A percentile compares a stretch with the other conserved stretches of the same genome.
Evolutionary conservation across 2,329 filamentous ascomycete genomes (phyloP).

Genomic region (Aphanocladium album): DNA sequence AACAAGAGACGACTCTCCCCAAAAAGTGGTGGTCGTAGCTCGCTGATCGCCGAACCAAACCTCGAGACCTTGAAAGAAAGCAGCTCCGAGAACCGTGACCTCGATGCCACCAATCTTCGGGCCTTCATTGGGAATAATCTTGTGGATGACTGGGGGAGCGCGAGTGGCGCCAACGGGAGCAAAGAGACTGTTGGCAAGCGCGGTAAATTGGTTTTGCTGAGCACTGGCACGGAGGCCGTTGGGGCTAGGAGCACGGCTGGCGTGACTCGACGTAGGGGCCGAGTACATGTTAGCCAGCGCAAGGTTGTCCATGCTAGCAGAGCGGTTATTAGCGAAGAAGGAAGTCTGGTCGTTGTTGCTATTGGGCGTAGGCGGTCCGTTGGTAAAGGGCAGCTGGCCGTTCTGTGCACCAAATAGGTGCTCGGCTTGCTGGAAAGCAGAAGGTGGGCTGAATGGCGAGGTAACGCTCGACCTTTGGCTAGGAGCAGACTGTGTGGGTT

Average conservation of each 20-base stretch:
- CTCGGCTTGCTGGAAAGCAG: slow-evolving; percentile 41
- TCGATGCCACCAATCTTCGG: slow-evolving; percentile 80
- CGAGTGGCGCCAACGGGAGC: slow-evolving; percentile 45
- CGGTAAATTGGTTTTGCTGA: slow-evolving; percentile 38
- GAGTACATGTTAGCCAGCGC: slow-evolving; percentile 63
- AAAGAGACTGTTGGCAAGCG: slow-evolving; percentile 45
- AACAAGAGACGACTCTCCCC: slow-evolving; percentile 74
- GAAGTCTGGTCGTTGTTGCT: slow-evolving; percentile 56
- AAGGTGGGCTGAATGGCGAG: slow-evolving; percentile 50
- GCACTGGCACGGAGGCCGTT: slow-evolving; percentile 45
- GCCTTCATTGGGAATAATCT: slow-evolving; percentile 77
- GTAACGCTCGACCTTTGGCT: slow-evolving; percentile 37
- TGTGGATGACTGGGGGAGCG: slow-evolving; percentile 60
- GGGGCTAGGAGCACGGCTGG: slow-evolving; percentile 75
- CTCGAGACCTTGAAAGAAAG: slow-evolving; percentile 71
- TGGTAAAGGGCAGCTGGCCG: slow-evolving; percentile 41
- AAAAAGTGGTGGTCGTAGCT: slow-evolving; percentile 69
- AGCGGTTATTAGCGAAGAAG: slow-evolving; percentile 52
- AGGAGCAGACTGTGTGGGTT: slow-evolving; percentile 31
- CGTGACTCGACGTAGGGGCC: slow-evolving; percentile 65
- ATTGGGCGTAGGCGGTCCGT: slow-evolving; percentile 62
- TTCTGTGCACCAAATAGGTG: slow-evolving; percentile 41
- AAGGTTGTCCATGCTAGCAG: slow-evolving; percentile 61
- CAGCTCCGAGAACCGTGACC: slow-evolving; percentile 76
- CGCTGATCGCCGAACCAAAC: slow-evolving; percentile 73